Base-by-base conservation (phyloP, 1,139 yeast genomes). In the Suhomyces coccinellae region DNA sequence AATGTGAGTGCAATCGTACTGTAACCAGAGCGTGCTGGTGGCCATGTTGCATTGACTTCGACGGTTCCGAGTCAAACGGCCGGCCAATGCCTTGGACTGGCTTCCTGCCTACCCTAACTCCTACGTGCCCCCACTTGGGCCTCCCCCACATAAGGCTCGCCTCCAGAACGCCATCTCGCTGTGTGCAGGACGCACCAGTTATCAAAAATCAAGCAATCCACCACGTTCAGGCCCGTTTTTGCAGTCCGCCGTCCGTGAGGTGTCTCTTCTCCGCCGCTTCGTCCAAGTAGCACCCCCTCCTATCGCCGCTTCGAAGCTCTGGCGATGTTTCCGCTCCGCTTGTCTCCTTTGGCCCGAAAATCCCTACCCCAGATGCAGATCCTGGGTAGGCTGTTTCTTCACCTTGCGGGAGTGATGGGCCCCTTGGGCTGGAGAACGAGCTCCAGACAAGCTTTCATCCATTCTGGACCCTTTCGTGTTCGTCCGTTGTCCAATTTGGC, bases 361-460 rank as follows among this genome's bases (percentile, higher is more conserved):
- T 22, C 12, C 24, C 15, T 38, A 38, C 36, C 41, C 41, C 41
- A 26, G 30, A 38, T 38, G 31, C 31, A 24, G 12, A 15, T 28
- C 16, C 20, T 13, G 13, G 13, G 24, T 10, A 16, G 13, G 15
- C 6, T 7, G 4, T 10, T 22, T 10, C 11, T 14, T n/a, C 13
- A 11, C 11, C 11, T 11, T 12, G 26, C 12, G 7, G 22, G 17
- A 3, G 11, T 17, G 8, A 3, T 26, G 9, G n/a, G 29, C n/a
- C 29, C 12, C 8, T 26, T 12, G 29, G 29, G 29, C n/a, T 5
- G 5, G 9, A 26, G 6, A 26, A 11, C 29, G 12, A 6, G n/a
- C n/a, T 26, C 7, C 12, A 26, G n/a, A 11, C n/a, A 26, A 5
- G 11, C n/a, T 6, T 26, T 5, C 29, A 11, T 26, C 29, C n/a